A percentile compares a stretch with the other conserved stretches of the same genome.
These are phyloP conservation scores for Wickerhamomyces kurtzmanii DNA, from an alignment of 805 yeast species.

Conservation along the genomic window DNA sequence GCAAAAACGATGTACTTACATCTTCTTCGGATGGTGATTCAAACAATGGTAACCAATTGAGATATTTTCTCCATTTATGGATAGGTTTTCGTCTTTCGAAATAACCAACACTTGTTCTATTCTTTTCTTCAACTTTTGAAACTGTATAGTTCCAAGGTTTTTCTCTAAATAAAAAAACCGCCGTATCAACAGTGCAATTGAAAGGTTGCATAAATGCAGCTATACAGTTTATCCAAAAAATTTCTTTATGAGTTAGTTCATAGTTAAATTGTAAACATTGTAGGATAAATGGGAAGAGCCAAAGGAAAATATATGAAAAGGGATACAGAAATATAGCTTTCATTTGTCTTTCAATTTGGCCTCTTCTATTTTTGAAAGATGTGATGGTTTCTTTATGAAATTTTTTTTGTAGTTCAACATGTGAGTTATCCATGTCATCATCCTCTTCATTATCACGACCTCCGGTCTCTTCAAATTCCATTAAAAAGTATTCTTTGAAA, in stretches of 20 bases:
- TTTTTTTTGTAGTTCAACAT: constrained; percentile 19
- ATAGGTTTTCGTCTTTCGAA: constrained; percentile 4
- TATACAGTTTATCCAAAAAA: constrained; percentile 53
- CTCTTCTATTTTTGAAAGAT: constrained; percentile 52
- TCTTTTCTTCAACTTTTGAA: constrained; percentile 13
- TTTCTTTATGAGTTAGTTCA: constrained; percentile 37
- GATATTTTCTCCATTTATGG: constrained; percentile 26
- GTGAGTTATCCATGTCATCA: constrained; percentile 17
- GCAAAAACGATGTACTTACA: too few relatives aligned
- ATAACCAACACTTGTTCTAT: constrained; percentile 16
- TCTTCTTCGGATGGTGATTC: constrained; percentile 27
- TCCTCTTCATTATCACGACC: constrained; percentile 7
- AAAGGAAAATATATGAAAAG: constrained; percentile 63
- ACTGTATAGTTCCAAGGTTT: constrained; percentile 58
- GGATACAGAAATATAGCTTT: constrained; percentile 79
- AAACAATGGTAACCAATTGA: constrained; percentile 35
- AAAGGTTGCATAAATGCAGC: constrained; percentile 77
- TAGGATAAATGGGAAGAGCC: constrained; percentile 73
- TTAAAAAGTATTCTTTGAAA: background rate
- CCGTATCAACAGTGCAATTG: constrained; percentile 67
- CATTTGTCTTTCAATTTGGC: constrained; percentile 67
- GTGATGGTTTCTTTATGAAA: constrained; percentile 54
- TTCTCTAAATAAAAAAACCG: constrained; percentile 71
- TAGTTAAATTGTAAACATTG: constrained; percentile 47
- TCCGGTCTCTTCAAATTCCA: background rate